Conservation (phyloP, 2,329 filamentous ascomycete species). For the Didymella keratinophila region DNA sequence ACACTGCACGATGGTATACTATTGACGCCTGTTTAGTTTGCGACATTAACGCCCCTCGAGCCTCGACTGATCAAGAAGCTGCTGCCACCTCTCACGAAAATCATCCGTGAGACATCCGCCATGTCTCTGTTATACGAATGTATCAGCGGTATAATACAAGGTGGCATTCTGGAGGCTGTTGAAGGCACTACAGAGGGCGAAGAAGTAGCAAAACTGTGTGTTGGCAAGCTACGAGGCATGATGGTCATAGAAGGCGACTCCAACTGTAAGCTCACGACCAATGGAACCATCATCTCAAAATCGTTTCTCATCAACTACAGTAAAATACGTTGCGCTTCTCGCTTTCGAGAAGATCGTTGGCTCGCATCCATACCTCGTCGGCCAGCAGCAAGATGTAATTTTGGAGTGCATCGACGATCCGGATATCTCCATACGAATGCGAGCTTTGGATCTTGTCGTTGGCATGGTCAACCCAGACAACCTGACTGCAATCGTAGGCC, state of each 20-base stretch:
- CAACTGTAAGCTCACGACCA: constrained; percentile 70
- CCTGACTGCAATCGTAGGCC: constrained; percentile 81
- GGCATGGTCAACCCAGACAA: constrained; percentile 94
- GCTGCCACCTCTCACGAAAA: constrained; percentile 85
- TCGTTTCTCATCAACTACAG: constrained; percentile 54
- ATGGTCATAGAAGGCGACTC: constrained; percentile 91
- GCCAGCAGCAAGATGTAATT: constrained; percentile 94
- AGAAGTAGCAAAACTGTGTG: constrained; percentile 90
- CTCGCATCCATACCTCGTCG: constrained; percentile 87
- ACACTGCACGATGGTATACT: neutral
- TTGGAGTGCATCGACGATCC: constrained; percentile 94
- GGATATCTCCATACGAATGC: constrained; percentile 93
- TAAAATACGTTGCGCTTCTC: constrained; percentile 95
- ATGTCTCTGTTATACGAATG: constrained; percentile 99
- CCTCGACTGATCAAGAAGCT: constrained; percentile 91
- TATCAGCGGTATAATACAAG: constrained; percentile 97
- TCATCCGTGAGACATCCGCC: constrained; percentile 92
- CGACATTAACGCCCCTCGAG: constrained; percentile 89
- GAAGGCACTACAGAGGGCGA: constrained; percentile 84
- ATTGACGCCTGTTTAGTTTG: constrained; percentile 69
- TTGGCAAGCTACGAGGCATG: constrained; percentile 92
- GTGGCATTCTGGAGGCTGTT: constrained; percentile 85
- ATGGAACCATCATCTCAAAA: constrained; percentile 17
- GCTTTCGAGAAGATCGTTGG: constrained; percentile 94
- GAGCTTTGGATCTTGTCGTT: constrained; percentile 88